Evolutionary conservation across 228 moss, liverwort and hornwort genomes (phyloP).

Genomic region (Sphagnum fallax): DNA sequence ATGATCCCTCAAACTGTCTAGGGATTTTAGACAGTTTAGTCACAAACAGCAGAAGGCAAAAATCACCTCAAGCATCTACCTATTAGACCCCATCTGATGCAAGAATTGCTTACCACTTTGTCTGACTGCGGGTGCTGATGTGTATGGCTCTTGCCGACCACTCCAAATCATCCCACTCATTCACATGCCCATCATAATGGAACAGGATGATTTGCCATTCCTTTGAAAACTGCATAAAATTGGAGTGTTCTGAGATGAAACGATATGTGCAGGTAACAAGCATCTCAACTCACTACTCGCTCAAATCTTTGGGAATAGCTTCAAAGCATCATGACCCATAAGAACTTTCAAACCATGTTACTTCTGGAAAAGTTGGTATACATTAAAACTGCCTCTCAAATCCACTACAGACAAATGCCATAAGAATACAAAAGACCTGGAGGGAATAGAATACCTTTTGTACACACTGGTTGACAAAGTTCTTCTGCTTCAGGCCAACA

Average conservation of each 20-base stretch:
- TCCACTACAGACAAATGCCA: neutral
- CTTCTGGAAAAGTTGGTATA: neutral
- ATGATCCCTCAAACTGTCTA: too few species aligned
- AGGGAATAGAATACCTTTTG: conserved; percentile 44
- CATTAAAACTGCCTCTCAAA: neutral
- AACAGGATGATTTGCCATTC: conserved; percentile 92
- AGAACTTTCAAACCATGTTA: neutral
- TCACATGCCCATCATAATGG: conserved; percentile 93
- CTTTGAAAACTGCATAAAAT: conserved; percentile 72
- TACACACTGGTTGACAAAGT: conserved; percentile 65
- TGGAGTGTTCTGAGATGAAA: neutral
- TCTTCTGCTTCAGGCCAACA: conserved; percentile 80
- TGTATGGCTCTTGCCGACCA: conserved; percentile 94
- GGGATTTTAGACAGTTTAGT: too few species aligned
- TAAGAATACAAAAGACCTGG: too few species aligned
- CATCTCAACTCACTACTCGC: too few species aligned
- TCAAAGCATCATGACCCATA: neutral
- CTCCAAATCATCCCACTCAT: conserved; percentile 93
- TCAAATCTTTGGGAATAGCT: too few species aligned
- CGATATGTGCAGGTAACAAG: neutral
- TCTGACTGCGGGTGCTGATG: conserved; percentile 79
- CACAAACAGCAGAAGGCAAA: too few species aligned
- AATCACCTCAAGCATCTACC: too few species aligned
- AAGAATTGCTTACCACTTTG: conserved; percentile 57
- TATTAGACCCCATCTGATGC: too few species aligned